These are phyloP conservation scores for Trypanosomatidae sp. DNA, from an alignment of 208 protist genomes.

Conservation along the genomic window DNA sequence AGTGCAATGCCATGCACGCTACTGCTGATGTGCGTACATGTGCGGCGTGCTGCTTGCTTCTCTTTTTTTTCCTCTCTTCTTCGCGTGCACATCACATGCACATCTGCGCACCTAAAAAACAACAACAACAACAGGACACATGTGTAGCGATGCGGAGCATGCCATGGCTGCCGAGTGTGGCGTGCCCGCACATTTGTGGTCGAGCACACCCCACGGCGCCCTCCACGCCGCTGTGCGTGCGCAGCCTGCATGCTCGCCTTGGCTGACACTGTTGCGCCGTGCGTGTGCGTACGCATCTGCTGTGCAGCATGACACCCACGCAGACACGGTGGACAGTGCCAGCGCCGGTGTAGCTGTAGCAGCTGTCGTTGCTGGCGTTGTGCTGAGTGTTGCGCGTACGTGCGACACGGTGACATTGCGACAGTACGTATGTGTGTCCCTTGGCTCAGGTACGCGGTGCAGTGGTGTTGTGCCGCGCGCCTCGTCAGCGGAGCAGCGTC, in stretches of 20 bases:
- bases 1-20: too few species aligned
- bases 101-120: too few species aligned
- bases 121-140: too few species aligned
- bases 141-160: too few species aligned
- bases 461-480: constrained; percentile 8
- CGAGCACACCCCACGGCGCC: background rate
- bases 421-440: constrained; percentile 54
- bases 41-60: too few species aligned
- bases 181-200: constrained; percentile 1
- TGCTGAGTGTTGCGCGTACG: background rate
- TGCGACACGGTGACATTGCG: background rate
- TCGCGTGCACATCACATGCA: too few species aligned
- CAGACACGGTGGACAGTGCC: too few species aligned
- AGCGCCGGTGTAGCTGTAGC: background rate
- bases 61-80: too few species aligned
- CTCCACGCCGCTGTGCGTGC: background rate
- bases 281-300: constrained; percentile 9
- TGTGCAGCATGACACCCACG: too few species aligned
- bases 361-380: background rate
- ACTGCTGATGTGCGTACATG: too few species aligned
- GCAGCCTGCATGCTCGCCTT: background rate
- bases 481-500: too few species aligned
- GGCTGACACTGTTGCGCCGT: background rate
- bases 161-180: too few species aligned
- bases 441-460: constrained; percentile 68